A percentile compares a stretch with the other conserved stretches of the same genome.
phyloP scores from a whole-genome alignment of 352 stramenopile species.

The Phytophthora nicotianae region DNA sequence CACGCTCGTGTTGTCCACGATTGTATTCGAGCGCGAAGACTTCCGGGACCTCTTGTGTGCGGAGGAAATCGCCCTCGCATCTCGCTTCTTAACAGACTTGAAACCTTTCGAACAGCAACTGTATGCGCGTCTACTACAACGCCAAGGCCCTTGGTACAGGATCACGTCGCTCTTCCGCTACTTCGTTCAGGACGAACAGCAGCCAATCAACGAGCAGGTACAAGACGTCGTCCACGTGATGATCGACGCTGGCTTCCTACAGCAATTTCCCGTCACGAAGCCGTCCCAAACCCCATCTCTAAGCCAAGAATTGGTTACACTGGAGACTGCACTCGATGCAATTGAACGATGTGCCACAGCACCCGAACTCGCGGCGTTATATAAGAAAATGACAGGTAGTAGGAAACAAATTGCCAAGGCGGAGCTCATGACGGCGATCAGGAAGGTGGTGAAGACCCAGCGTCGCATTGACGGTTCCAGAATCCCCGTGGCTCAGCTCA shows the following conservation, averaged over 20 bases:
- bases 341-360: slow-evolving; percentile 59
- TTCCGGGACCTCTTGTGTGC: slow-evolving; percentile 53
- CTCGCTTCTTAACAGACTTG: slow-evolving; percentile 53
- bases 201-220: slow-evolving; percentile 37
- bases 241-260: slow-evolving; percentile 44
- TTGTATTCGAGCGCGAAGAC: slow-evolving; percentile 52
- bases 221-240: slow-evolving; percentile 53
- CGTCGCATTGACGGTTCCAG: slow-evolving; percentile 72
- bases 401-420: slow-evolving; percentile 48
- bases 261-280: slow-evolving; percentile 26
- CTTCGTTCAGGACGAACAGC: slow-evolving; percentile 35
- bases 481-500: slow-evolving; percentile 61
- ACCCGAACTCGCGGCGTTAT: slow-evolving; percentile 49
- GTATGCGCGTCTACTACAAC: slow-evolving; percentile 80
- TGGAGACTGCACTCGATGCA: slow-evolving; percentile 50
- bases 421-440: slow-evolving; percentile 48
- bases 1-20: slow-evolving; percentile 51
- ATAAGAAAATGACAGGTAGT: slow-evolving; percentile 63
- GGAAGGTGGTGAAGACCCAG: slow-evolving; percentile 59
- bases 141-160: slow-evolving; percentile 79
- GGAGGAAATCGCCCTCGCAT: slow-evolving; percentile 47
- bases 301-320: slow-evolving; percentile 5
- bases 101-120: slow-evolving; percentile 62
- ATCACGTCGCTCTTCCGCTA: slow-evolving; percentile 66
- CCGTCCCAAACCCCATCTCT: slow-evolving; percentile 7